A percentile compares a stretch with the other conserved stretches of the same genome.
Conservation (phyloP, 2,329 filamentous ascomycete genomes). For the Penicillium sp. region DNA sequence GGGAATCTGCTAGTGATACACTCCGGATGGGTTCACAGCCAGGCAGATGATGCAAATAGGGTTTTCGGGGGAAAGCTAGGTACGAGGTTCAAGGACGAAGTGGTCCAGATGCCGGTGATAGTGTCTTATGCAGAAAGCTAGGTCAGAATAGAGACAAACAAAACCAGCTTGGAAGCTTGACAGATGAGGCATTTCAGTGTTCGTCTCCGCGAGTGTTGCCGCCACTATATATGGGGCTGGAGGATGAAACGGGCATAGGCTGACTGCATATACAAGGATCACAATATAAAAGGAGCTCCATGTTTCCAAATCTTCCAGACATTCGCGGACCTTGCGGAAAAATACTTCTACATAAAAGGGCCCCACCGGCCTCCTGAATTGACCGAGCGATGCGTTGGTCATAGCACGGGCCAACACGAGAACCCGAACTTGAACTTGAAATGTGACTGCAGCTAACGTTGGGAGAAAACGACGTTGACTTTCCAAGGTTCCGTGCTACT, state of each 20-base stretch:
- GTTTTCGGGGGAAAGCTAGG: constrained; percentile 12
- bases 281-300: neutral
- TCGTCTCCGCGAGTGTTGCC: neutral
- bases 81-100: neutral
- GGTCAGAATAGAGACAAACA: neutral
- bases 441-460: constrained; percentile 1
- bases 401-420: constrained; percentile 16
- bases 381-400: constrained; percentile 20
- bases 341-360: constrained; percentile 8
- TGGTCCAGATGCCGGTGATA: neutral
- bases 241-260: neutral
- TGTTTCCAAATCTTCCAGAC: no score
- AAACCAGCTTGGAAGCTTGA: neutral
- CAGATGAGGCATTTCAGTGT: neutral
- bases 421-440: constrained; percentile 4
- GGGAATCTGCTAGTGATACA: constrained; percentile 1
- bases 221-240: neutral
- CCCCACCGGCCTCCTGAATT: constrained; percentile 24
- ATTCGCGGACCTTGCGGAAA: constrained; percentile 17
- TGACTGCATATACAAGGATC: neutral
- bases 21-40: constrained; percentile 12
- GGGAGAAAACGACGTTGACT: neutral
- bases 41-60: neutral
- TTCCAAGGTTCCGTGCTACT: neutral
- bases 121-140: neutral